Conservation (phyloP, 352 stramenopile species). For the Pythium rishiriense region DNA sequence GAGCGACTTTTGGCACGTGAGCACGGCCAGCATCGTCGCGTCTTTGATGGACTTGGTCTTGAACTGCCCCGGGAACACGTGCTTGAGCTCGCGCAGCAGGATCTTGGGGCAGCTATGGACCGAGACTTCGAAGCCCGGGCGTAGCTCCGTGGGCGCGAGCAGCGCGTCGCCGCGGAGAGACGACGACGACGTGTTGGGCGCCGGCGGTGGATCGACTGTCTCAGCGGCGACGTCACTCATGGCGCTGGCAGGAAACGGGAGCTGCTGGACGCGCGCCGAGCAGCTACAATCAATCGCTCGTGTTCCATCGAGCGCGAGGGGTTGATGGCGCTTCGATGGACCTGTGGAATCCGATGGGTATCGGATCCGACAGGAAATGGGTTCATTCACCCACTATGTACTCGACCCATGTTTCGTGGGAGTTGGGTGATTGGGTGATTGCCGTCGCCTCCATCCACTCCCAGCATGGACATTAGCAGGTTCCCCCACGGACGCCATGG, state of each 20-base stretch:
- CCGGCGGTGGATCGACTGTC: too few species aligned
- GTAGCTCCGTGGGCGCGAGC: slow-evolving; percentile 55
- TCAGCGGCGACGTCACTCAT: background rate
- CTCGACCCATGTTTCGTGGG: background rate
- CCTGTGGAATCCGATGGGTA: background rate
- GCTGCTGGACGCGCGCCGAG: background rate
- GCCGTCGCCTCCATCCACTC: slow-evolving; percentile 20
- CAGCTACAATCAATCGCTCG: background rate
- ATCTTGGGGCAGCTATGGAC: slow-evolving; percentile 74
- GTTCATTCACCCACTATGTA: background rate
- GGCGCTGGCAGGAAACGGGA: background rate
- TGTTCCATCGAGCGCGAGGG: background rate
- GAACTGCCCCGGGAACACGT: slow-evolving; percentile 74
- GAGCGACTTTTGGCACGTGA: slow-evolving; percentile 93
- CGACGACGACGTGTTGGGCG: background rate
- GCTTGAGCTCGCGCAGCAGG: slow-evolving; percentile 74
- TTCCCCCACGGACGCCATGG: background rate
- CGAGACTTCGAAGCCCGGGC: slow-evolving; percentile 75
- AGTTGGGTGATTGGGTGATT: slow-evolving; percentile 20
- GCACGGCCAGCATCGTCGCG: slow-evolving; percentile 80
- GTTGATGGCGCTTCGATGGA: background rate
- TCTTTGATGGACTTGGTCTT: slow-evolving; percentile 34
- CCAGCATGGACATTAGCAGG: too few species aligned
- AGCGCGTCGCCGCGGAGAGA: slow-evolving; percentile 38
- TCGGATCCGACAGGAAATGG: background rate